A percentile compares a stretch with the other conserved stretches of the same genome.
phyloP scores from a whole-genome alignment of 768 basidiomycete genomes.

The Tricholoma sp. region DNA sequence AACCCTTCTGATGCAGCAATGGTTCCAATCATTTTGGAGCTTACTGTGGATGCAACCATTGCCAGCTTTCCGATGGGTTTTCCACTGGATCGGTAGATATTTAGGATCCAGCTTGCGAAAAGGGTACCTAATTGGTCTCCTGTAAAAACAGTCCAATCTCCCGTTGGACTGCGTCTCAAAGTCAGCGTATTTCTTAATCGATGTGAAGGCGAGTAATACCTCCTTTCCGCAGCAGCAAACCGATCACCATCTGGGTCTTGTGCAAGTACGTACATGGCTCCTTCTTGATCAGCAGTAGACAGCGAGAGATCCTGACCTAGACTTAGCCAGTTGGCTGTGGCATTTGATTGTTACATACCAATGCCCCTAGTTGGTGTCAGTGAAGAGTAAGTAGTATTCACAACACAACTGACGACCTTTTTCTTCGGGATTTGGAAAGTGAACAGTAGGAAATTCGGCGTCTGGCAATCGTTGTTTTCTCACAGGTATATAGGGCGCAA shows the following conservation, averaged over 20 bases:
- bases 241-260: conserved; percentile 89
- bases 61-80: conserved; percentile 56
- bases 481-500: conserved; percentile 57
- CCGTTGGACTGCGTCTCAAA: conserved; percentile 31
- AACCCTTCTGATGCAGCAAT: conserved; percentile 78
- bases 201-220: conserved; percentile 30
- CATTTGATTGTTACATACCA: conserved; percentile 27
- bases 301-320: conserved; percentile 63
- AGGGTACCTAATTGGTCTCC: conserved; percentile 76
- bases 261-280: conserved; percentile 66
- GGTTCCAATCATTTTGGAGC: conserved; percentile 82
- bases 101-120: conserved; percentile 40
- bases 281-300: conserved; percentile 46
- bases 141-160: conserved; percentile 67
- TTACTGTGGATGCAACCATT: conserved; percentile 87
- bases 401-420: conserved; percentile 46
- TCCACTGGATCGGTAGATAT: conserved; percentile 36
- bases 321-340: background rate
- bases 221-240: conserved; percentile 71
- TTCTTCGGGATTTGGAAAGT: conserved; percentile 89
- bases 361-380: conserved; percentile 32
- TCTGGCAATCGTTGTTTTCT: conserved; percentile 66
- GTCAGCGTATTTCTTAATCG: background rate
- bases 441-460: conserved; percentile 82
- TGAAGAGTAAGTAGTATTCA: background rate